Evolutionary conservation across 1,284 basidiomycete genomes (phyloP), one percentile per base, ranked within the genome.

Genomic region (Anthracocystis panici-leucophaei): DNA sequence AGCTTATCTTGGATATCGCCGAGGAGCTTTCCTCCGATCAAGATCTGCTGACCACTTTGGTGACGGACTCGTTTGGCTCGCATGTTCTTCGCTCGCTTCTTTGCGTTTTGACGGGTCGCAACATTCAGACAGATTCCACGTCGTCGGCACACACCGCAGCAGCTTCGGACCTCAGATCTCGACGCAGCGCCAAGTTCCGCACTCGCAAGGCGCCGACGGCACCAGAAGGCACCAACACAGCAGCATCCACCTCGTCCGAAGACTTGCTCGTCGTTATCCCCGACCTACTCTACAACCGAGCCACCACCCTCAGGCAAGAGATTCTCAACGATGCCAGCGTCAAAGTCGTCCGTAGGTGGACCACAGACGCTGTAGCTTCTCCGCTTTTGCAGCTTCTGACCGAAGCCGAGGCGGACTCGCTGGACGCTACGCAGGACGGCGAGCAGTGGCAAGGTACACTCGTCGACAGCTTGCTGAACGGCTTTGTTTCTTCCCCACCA

Each of bases 51-150:
- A 16, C 41, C 5, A 45, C 44, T 14, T 55, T 82, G 16, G 62
- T 82, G 9, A 71, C 72, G 11, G 77, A 82, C 40, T 23, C 67
- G 11, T 83, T 83, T 35, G 81, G 69, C 5, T 78, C 80, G 8
- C 81, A 83, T 44, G 72, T 81, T 3, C 58, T 85, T 7, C 74
- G 83, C n/a, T 67, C 80, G 2, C 41, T 81, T 40, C 60, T 85
- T 7, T 53, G 68, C 42, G 60, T 84, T 8, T 61, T 85, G 18
- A 72, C 79, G 4, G 81, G 82, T 9, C 58, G 64, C 11, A 69
- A 76, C 29, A 65, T 81, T 44, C 65, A 71, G 23, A 55, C 49
- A 4, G 52, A 73, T 12, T 21, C 63, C 2, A 52, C 33, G 5
- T 52, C 61, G 49, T 50, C 57, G 1, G 38, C 59, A 12, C 49